A percentile compares a stretch with the other conserved stretches of the same genome.
Conservation (phyloP, 2,329 filamentous ascomycete species). For the Hymenotorrendiella dingleyae region DNA sequence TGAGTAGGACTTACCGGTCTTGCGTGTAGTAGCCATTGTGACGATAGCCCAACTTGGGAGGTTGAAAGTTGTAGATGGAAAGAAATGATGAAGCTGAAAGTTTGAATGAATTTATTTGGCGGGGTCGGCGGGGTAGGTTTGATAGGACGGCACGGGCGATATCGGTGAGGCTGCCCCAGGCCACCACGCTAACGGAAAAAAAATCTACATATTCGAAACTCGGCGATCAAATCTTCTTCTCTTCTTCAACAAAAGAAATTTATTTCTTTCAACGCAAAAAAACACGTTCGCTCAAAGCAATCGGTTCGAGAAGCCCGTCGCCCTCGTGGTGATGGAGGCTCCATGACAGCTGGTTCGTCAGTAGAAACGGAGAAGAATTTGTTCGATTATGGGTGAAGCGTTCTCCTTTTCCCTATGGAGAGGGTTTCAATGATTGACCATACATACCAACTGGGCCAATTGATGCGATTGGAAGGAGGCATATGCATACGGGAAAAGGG, state of each 20-base stretch:
- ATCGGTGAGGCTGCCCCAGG: not conserved
- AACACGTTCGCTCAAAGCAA: constrained; percentile 28
- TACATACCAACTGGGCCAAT: no score
- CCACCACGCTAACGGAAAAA: constrained; percentile 2
- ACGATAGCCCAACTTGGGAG: not conserved
- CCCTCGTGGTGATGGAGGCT: constrained; percentile 26
- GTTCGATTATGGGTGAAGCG: constrained; percentile 30
- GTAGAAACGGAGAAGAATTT: constrained; percentile 27
- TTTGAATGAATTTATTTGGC: constrained; percentile 1
- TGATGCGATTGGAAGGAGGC: no score
- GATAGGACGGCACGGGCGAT: no score
- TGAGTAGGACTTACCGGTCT: constrained; percentile 16
- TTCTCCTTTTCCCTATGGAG: constrained; percentile 22
- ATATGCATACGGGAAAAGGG: no score
- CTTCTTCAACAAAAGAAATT: constrained; percentile 5
- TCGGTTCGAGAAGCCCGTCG: constrained; percentile 28
- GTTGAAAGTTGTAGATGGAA: not conserved
- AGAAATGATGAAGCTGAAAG: not conserved
- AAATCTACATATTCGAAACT: constrained; percentile 6
- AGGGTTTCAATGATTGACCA: constrained; percentile 30
- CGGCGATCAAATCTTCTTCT: constrained; percentile 2
- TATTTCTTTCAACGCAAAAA: constrained; percentile 22
- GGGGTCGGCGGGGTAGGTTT: no score
- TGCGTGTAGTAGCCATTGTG: constrained; percentile 19
- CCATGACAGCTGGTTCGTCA: constrained; percentile 30